phyloP scores from a whole-genome alignment of 768 basidiomycete species.

The Sutorius australiensis region DNA sequence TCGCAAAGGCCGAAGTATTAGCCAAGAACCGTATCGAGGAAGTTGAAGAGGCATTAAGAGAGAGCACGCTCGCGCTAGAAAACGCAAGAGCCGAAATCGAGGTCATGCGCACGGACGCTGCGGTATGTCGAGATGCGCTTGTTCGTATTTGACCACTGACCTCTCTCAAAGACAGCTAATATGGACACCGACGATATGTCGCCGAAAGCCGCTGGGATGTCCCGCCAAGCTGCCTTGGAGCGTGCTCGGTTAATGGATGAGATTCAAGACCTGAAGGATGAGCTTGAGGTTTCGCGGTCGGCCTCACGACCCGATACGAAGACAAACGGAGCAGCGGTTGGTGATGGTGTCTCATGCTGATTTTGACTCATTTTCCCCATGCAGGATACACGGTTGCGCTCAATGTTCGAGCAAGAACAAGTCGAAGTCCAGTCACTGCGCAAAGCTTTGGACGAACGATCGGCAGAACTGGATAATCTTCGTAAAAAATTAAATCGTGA shows the following conservation, averaged over 20 bases:
- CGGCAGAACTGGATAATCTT: conserved; percentile 50
- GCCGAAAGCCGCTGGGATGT: conserved; percentile 45
- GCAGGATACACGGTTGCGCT: conserved; percentile 28
- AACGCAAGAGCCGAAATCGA: conserved; percentile 91
- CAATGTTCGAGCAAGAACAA: conserved; percentile 30
- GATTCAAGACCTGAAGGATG: conserved; percentile 48
- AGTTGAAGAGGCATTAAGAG: conserved; percentile 83
- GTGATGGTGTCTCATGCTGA: not conserved
- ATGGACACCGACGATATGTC: conserved; percentile 44
- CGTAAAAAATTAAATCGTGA: conserved; percentile 64
- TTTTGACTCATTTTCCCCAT: not conserved
- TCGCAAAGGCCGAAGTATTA: conserved; percentile 55
- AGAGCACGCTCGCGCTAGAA: conserved; percentile 84
- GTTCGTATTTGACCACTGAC: conserved; percentile 9
- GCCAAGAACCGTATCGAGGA: conserved; percentile 73
- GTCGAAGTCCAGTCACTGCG: conserved; percentile 32
- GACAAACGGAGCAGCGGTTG: conserved; percentile 28
- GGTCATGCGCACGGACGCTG: conserved; percentile 62
- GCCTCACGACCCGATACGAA: conserved; percentile 19
- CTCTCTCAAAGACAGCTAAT: conserved; percentile 39
- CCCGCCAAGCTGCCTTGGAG: conserved; percentile 48
- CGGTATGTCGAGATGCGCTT: conserved; percentile 45
- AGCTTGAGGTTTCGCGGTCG: conserved; percentile 40
- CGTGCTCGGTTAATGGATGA: conserved; percentile 52
- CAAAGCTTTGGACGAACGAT: conserved; percentile 35